Evolutionary conservation across 306 rosid species (phyloP).

Genomic region (Alnus glutinosa): DNA sequence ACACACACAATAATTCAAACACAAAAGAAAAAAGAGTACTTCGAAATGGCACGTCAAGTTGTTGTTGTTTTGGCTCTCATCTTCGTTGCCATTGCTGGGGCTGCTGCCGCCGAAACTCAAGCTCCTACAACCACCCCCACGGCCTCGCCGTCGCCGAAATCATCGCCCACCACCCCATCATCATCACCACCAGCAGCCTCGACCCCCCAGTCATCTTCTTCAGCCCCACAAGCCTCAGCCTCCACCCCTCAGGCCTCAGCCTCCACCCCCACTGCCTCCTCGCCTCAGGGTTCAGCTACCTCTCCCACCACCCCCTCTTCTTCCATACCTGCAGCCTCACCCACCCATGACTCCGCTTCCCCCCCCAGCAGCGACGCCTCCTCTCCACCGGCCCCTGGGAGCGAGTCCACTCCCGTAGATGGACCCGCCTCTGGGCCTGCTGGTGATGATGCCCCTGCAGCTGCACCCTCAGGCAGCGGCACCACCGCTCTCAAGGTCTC

Average conservation of each 20-base stretch:
- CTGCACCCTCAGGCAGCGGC: neutral
- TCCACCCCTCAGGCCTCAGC: neutral
- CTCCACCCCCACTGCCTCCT: slow-evolving; percentile 2
- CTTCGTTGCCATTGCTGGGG: slow-evolving; percentile 37
- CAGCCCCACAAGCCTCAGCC: neutral
- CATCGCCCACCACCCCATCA: slow-evolving; percentile 25
- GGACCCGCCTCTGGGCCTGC: slow-evolving; percentile 13
- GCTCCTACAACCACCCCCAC: slow-evolving; percentile 42
- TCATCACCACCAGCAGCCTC: slow-evolving; percentile 7
- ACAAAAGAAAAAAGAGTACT: too few species aligned
- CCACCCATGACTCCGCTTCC: slow-evolving; percentile 20
- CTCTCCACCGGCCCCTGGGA: slow-evolving; percentile 58
- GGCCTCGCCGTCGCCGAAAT: slow-evolving; percentile 28
- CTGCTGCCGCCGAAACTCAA: slow-evolving; percentile 22
- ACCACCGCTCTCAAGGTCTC: slow-evolving; percentile 21
- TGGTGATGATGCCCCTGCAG: slow-evolving; percentile 7
- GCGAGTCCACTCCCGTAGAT: slow-evolving; percentile 23
- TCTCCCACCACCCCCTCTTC: slow-evolving; percentile 7
- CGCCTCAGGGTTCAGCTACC: slow-evolving; percentile 3
- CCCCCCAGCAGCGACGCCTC: slow-evolving; percentile 36
- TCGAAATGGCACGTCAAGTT: slow-evolving; percentile 32
- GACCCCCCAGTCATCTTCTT: slow-evolving; percentile 2
- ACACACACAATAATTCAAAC: neutral
- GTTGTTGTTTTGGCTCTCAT: slow-evolving; percentile 44
- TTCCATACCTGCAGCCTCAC: slow-evolving; percentile 5